These are phyloP conservation scores for Penicillium sp. DNA, from an alignment of 2,329 filamentous ascomycete genomes.

Conservation along the genomic window DNA sequence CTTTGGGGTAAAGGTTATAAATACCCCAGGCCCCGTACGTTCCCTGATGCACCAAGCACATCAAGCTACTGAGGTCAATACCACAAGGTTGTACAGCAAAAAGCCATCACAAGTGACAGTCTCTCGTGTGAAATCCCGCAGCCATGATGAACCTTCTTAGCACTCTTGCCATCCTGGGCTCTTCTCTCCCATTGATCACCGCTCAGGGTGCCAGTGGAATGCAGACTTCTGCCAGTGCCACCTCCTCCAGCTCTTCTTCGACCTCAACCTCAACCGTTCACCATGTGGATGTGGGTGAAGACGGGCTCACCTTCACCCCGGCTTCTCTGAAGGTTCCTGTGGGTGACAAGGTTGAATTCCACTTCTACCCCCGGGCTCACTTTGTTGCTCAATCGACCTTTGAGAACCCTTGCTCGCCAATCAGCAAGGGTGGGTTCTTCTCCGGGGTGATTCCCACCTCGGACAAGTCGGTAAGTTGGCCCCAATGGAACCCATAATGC, in stretches of 20 bases:
- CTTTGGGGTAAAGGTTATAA: no score
- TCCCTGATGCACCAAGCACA: no score
- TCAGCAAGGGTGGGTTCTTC: conserved; percentile 39
- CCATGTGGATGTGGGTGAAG: conserved; percentile 41
- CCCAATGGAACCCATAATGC: no score
- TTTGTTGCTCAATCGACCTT: conserved; percentile 48
- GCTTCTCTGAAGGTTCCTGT: conserved; percentile 39
- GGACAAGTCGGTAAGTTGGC: neutral
- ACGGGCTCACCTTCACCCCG: conserved; percentile 42
- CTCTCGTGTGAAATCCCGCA: neutral
- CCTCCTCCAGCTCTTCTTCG: conserved; percentile 2
- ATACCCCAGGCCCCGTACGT: no score
- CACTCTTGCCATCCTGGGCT: neutral
- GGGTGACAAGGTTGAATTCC: conserved; percentile 49
- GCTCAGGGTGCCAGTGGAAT: neutral
- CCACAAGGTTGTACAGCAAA: no score
- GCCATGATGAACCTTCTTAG: neutral
- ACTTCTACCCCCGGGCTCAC: conserved; percentile 48
- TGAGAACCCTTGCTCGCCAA: conserved; percentile 45
- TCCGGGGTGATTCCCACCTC: conserved; percentile 3
- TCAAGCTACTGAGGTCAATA: no score
- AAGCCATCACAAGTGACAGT: neutral
- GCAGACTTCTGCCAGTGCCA: neutral
- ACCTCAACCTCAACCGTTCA: conserved; percentile 18
- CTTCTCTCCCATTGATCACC: neutral